A percentile compares a stretch with the other conserved stretches of the same genome.
Evolutionary conservation across 805 yeast species (phyloP).

Genomic region (Hanseniaspora occidentalis): DNA sequence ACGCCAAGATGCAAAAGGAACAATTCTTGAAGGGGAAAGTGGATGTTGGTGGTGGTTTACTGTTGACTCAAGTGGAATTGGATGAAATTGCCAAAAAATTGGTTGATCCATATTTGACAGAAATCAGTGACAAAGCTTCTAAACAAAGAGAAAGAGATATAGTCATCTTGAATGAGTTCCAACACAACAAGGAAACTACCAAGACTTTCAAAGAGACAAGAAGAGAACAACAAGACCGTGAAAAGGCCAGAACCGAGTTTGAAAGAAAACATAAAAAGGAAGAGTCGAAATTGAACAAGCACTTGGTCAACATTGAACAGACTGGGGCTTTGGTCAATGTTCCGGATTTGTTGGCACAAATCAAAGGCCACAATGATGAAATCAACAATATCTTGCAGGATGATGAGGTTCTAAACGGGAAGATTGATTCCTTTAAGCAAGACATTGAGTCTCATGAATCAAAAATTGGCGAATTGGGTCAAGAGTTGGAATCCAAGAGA

Average conservation of each 20-base stretch:
- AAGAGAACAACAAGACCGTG: constrained; percentile 27
- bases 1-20: constrained; percentile 31
- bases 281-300: constrained; percentile 18
- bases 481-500: constrained; percentile 15
- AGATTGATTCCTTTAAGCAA: constrained; percentile 30
- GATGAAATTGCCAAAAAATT: constrained; percentile 66
- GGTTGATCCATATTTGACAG: constrained; percentile 73
- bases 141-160: constrained; percentile 52
- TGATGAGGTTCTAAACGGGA: constrained; percentile 24
- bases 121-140: constrained; percentile 56
- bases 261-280: constrained; percentile 24
- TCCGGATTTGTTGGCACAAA: constrained; percentile 10
- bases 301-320: constrained; percentile 12
- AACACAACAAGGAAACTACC: constrained; percentile 27
- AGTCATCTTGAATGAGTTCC: constrained; percentile 26
- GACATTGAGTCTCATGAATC: constrained; percentile 25
- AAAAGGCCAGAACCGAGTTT: constrained; percentile 34
- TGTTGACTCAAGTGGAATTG: constrained; percentile 62
- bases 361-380: constrained; percentile 19
- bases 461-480: constrained; percentile 23
- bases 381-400: constrained; percentile 29
- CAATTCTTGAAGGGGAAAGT: constrained; percentile 28
- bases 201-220: constrained; percentile 31
- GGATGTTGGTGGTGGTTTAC: constrained; percentile 78
- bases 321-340: constrained; percentile 3